A percentile compares a stretch with the other conserved stretches of the same genome.
phyloP scores from a whole-genome alignment of 2,329 filamentous ascomycete genomes.

The Apiospora marii region DNA sequence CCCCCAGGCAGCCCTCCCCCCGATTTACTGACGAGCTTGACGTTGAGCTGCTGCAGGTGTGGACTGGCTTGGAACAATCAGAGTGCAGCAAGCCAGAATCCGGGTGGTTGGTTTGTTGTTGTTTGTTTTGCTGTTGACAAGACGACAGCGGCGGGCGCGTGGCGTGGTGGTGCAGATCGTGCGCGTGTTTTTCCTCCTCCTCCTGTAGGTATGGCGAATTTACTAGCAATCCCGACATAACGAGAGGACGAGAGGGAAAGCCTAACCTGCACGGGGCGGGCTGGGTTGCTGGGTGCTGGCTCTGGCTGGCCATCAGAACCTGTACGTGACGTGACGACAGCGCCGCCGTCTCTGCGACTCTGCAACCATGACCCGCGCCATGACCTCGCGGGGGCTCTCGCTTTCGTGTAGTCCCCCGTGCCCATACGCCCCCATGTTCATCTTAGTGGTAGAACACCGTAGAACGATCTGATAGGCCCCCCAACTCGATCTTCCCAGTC shows the following conservation, averaged over 20 bases:
- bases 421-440: neutral
- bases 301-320: neutral
- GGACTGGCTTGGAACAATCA: no score
- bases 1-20: neutral
- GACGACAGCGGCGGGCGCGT: neutral
- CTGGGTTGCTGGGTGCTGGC: neutral
- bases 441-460: constrained; percentile 3
- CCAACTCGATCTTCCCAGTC: neutral
- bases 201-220: neutral
- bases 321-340: neutral
- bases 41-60: no score
- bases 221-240: neutral
- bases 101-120: constrained; percentile 4
- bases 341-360: neutral
- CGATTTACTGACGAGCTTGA: neutral
- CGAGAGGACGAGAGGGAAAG: neutral
- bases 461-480: constrained; percentile 6
- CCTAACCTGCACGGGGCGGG: neutral
- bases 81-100: no score
- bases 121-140: neutral
- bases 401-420: neutral
- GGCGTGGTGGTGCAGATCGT: neutral
- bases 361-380: neutral
- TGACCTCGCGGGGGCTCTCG: neutral
- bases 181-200: neutral